Evolutionary conservation across 768 basidiomycete species (phyloP).

Genomic region (Trichaptum fuscoviolaceum): DNA sequence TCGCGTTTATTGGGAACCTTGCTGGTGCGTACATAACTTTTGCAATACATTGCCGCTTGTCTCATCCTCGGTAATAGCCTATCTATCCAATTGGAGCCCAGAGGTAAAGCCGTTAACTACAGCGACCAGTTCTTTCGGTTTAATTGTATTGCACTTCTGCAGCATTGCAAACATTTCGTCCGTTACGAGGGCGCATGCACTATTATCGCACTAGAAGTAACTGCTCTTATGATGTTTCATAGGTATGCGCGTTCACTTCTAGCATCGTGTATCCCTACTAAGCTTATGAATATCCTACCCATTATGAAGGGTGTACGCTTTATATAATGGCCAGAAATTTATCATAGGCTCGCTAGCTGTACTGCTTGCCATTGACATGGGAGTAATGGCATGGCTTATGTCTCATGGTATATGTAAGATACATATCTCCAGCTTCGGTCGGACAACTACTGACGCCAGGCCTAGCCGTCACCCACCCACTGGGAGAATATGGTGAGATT

Average conservation of each 20-base stretch:
- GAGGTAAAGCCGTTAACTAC: constrained; percentile 10
- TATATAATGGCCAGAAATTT: constrained; percentile 22
- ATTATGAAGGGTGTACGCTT: constrained; percentile 22
- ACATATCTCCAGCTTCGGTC: constrained; percentile 13
- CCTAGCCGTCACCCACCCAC: neutral
- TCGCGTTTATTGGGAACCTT: constrained; percentile 56
- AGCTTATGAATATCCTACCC: neutral
- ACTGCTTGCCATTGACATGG: constrained; percentile 40
- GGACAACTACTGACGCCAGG: neutral
- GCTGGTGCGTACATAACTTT: constrained; percentile 18
- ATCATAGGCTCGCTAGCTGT: constrained; percentile 21
- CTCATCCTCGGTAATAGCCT: constrained; percentile 12
- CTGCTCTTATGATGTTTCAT: constrained; percentile 57
- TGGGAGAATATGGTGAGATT: neutral
- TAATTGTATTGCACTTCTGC: neutral
- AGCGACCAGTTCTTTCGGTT: neutral
- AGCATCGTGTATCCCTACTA: neutral
- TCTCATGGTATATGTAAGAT: constrained; percentile 39
- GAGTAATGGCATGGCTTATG: constrained; percentile 51
- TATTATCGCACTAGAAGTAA: constrained; percentile 45
- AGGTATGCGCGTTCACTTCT: constrained; percentile 26
- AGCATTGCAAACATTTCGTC: constrained; percentile 25
- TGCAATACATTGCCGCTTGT: neutral
- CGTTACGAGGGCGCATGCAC: constrained; percentile 38
- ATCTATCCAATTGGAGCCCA: constrained; percentile 18